These are phyloP conservation scores for Lyophyllum semitale DNA, from an alignment of 768 basidiomycete genomes.

Conservation along the genomic window DNA sequence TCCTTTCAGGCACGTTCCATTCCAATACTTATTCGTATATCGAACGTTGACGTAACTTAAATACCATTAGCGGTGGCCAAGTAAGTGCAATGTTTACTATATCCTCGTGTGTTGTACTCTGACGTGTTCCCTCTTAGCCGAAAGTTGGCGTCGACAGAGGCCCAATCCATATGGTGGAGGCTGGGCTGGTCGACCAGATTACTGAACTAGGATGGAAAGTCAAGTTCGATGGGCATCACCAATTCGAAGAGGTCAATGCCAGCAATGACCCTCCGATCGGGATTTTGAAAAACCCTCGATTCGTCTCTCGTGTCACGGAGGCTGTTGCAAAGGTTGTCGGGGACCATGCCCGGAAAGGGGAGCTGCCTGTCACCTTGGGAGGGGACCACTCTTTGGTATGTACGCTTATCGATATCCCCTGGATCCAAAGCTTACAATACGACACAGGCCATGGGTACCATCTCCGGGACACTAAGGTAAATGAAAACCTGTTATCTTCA, in stretches of 20 bases:
- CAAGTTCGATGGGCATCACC: constrained; percentile 86
- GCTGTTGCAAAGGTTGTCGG: constrained; percentile 80
- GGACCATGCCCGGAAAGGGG: constrained; percentile 72
- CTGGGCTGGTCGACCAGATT: constrained; percentile 81
- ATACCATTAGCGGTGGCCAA: constrained; percentile 59
- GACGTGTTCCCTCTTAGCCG: constrained; percentile 44
- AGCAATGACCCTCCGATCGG: constrained; percentile 80
- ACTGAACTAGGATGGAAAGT: constrained; percentile 85
- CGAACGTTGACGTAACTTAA: constrained; percentile 6
- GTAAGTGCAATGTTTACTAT: constrained; percentile 32
- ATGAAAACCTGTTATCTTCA: constrained; percentile 1
- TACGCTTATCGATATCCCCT: constrained; percentile 15
- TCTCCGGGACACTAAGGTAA: constrained; percentile 84
- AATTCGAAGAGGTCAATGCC: constrained; percentile 75
- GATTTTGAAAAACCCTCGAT: constrained; percentile 84
- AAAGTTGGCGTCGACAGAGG: constrained; percentile 83
- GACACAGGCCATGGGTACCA: constrained; percentile 82
- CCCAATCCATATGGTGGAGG: constrained; percentile 86
- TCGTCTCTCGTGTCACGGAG: constrained; percentile 82
- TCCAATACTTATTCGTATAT: constrained; percentile 4
- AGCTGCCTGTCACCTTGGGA: constrained; percentile 87
- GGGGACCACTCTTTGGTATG: constrained; percentile 93
- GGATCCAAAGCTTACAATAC: constrained; percentile 3
- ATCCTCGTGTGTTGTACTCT: constrained; percentile 4
- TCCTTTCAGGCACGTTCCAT: constrained; percentile 80